Evolutionary conservation across 257 asterid species (phyloP), one percentile per base, ranked within the genome.

Genomic region (Ocimum tenuiflorum): DNA sequence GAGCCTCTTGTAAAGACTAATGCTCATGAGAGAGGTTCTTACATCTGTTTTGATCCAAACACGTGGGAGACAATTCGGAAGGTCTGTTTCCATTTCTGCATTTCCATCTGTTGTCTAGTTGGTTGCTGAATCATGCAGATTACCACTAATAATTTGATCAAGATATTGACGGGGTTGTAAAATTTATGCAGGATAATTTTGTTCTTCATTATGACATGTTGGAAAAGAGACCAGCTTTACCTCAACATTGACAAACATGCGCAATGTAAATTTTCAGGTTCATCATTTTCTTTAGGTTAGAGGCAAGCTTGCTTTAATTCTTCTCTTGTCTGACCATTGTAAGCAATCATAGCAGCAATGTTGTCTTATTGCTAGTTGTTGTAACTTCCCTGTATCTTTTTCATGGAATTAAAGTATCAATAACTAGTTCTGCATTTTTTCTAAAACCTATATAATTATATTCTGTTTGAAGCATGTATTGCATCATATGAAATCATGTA

Each of bases 1-100:
- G 99, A 94, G 73, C 99, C 88, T 64, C 95, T 85, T 70, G 95
- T 86, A 10, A 88, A 88, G 81, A 80, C 91, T 48, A 83, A 69
- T 67, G 27, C 89, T 14, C 80, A 83, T 7, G 99, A 94, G 82
- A 86, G 94, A 78, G 97, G 95, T 27, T 86, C 97, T 53, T 94
- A 86, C 69, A 85, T 88, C 71, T 83, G 86, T 74, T 91, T 94
- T 71, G 99, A 94, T 81, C 97, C 99, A 27, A 91, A 85, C 80
- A 85, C 95, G 60, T 94, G 99, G 99, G 97, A 94, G 75, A 94
- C 96, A 19, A 72, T 90, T 57, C 95, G 95, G 76, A 94, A 94
- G 97, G 99, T 94, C 51, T 29, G 78, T 33, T 60, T 7, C 31
- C 19, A 51, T 69, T 17, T 72, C 15, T 29, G 13, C 19, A 50